Conservation (phyloP, 2,329 filamentous ascomycete species). For the Stagonosporopsis rhizophila region DNA sequence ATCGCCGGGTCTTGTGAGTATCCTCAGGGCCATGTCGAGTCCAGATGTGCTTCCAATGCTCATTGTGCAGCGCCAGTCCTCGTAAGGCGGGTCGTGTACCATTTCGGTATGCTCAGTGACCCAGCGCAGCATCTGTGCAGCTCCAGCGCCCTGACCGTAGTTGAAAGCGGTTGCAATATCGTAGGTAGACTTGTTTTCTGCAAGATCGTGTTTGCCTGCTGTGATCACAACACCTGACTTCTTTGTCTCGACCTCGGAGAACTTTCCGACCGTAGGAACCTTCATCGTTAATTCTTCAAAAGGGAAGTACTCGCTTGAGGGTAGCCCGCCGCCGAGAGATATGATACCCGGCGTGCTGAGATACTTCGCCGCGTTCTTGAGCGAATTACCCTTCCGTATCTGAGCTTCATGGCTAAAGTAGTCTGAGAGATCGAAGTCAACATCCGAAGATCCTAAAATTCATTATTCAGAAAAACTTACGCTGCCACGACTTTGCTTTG, state of each 20-base stretch:
- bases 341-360: slow-evolving; percentile 85
- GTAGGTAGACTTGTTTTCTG: slow-evolving; percentile 65
- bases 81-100: slow-evolving; percentile 83
- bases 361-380: slow-evolving; percentile 82
- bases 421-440: slow-evolving; percentile 39
- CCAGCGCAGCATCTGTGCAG: slow-evolving; percentile 86
- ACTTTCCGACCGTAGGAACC: slow-evolving; percentile 72
- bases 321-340: slow-evolving; percentile 89
- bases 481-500: slow-evolving; percentile 82
- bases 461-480: slow-evolving; percentile 62
- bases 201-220: slow-evolving; percentile 84
- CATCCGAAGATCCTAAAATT: too few species aligned
- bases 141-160: slow-evolving; percentile 87
- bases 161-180: slow-evolving; percentile 92
- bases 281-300: slow-evolving; percentile 79
- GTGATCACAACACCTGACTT: slow-evolving; percentile 66
- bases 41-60: slow-evolving; percentile 86
- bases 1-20: slow-evolving; percentile 80
- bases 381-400: slow-evolving; percentile 61
- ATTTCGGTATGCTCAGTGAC: slow-evolving; percentile 96
- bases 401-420: slow-evolving; percentile 61
- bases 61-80: slow-evolving; percentile 86
- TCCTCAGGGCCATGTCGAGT: slow-evolving; percentile 81
- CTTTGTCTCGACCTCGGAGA: slow-evolving; percentile 72
- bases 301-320: slow-evolving; percentile 91